A percentile compares a stretch with the other conserved stretches of the same genome.
Evolutionary conservation across 805 yeast species (phyloP).

Genomic region (Pichia nanzhaoensis): DNA sequence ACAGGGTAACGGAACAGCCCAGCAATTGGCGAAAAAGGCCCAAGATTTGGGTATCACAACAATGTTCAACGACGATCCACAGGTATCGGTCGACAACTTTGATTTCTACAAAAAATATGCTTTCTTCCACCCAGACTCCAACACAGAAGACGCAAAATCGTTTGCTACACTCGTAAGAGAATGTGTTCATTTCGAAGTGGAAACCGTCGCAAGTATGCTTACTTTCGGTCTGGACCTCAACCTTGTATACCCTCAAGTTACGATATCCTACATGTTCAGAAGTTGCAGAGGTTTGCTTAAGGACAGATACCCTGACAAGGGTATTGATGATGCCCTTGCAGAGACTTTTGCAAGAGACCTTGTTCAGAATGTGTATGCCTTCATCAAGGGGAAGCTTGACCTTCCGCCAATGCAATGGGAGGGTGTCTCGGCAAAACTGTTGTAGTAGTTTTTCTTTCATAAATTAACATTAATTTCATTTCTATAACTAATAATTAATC

Average conservation of each 20-base stretch:
- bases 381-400: conserved; percentile 5
- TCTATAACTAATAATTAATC: background rate
- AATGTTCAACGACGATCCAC: conserved; percentile 14
- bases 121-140: conserved; percentile 10
- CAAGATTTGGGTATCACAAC: conserved; percentile 10
- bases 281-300: conserved; percentile 9
- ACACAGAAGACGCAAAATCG: conserved; percentile 5
- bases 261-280: conserved; percentile 9
- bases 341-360: conserved; percentile 10
- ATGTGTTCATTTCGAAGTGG: conserved; percentile 17
- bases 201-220: conserved; percentile 14
- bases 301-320: conserved; percentile 4
- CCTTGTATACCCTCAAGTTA: conserved; percentile 8
- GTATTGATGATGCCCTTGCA: conserved; percentile 6
- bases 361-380: conserved; percentile 6
- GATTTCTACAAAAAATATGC: conserved; percentile 7
- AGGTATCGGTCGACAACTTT: conserved; percentile 11
- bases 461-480: too few relatives aligned
- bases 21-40: conserved; percentile 10
- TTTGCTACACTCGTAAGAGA: conserved; percentile 13
- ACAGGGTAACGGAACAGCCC: conserved; percentile 10
- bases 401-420: conserved; percentile 11
- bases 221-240: conserved; percentile 13
- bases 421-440: conserved; percentile 7
- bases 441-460: background rate